Base-by-base conservation (phyloP, 106 monocot species). In the Acorus gramineus region DNA sequence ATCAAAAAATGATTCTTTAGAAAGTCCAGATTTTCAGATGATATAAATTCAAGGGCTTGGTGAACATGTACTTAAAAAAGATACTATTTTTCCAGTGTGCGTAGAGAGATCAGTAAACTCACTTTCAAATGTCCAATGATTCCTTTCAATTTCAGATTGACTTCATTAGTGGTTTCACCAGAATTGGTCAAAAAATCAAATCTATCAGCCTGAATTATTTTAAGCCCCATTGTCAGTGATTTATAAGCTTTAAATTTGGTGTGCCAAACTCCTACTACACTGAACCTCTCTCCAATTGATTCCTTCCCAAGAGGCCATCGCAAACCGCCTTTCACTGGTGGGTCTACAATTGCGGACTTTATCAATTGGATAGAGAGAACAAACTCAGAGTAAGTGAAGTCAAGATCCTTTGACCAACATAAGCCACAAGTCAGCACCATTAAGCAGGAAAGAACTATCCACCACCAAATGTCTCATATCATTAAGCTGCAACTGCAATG, bases 291-390 rank as follows among this genome's bases (percentile, higher is more conserved):
- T 46, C 59, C 77, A 14, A 53, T 47, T 42, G 67, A 75, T 44
- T 80, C 80, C 67, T 78, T 74, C 8, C 90, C 86, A 11, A 90
- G 50, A 59, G 83, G 73, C 90, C 90, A 90, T 69, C 80, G 80
- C 56, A 90, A 56, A 2, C 90, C 86, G 9, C 90, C 90, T 62
- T 90, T 86, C 14, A 83, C 81, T 28, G 78, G 70, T 42, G 72
- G 59, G 59, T 90, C 86, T 44, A 83, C 58, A 64, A 86, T 51
- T 42, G 90, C 86, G 52, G 80, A 74, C 47, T 67, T 65, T 56
- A 86, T 61, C 46, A 90, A 65, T 65, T 73, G 63, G 51, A 28
- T 28, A 28, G 28, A 28, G 28, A 48, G 46, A 4, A 46, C 3
- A 44, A 73, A 73, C 86, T 80, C 53, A 90, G 86, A 76, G 80